A percentile compares a stretch with the other conserved stretches of the same genome.
Conservation (phyloP, 176 grass and related monocot genomes). For the Aegilops speltoides region DNA sequence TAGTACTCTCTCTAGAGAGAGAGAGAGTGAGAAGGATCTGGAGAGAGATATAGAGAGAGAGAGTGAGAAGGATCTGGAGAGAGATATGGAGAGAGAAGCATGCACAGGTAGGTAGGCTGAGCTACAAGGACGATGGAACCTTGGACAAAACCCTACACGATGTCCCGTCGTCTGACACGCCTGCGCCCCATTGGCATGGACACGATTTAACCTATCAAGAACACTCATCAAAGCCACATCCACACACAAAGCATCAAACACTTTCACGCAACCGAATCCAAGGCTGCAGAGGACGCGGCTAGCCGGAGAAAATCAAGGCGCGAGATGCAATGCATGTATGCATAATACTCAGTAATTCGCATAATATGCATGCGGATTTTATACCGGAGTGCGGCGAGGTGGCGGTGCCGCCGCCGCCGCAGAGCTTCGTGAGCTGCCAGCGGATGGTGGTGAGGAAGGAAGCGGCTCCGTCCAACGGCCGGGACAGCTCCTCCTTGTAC, state of each 20-base stretch:
- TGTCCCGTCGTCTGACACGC: conserved; percentile 56
- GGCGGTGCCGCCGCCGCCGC: conserved; percentile 35
- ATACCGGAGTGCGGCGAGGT: conserved; percentile 44
- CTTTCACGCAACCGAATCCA: neutral
- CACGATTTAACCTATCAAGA: conserved; percentile 83
- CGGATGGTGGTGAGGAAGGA: conserved; percentile 86
- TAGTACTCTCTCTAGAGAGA: neutral
- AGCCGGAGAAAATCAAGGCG: neutral
- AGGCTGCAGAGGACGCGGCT: neutral
- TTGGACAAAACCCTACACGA: conserved; percentile 64
- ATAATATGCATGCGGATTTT: neutral
- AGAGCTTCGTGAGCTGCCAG: conserved; percentile 71
- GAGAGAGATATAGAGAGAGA: no score
- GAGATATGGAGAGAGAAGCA: neutral
- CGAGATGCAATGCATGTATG: neutral
- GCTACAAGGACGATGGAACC: conserved; percentile 31
- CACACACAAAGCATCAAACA: conserved; percentile 14
- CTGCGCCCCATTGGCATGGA: conserved; percentile 88
- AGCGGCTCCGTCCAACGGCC: conserved; percentile 83
- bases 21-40: no score
- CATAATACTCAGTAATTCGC: neutral
- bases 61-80: neutral
- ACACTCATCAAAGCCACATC: conserved; percentile 40
- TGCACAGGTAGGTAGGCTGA: neutral
- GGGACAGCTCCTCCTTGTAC: conserved; percentile 89